A percentile compares a stretch with the other conserved stretches of the same genome.
These are phyloP conservation scores for Globisporangium solare DNA, from an alignment of 352 stramenopile species.

Conservation along the genomic window DNA sequence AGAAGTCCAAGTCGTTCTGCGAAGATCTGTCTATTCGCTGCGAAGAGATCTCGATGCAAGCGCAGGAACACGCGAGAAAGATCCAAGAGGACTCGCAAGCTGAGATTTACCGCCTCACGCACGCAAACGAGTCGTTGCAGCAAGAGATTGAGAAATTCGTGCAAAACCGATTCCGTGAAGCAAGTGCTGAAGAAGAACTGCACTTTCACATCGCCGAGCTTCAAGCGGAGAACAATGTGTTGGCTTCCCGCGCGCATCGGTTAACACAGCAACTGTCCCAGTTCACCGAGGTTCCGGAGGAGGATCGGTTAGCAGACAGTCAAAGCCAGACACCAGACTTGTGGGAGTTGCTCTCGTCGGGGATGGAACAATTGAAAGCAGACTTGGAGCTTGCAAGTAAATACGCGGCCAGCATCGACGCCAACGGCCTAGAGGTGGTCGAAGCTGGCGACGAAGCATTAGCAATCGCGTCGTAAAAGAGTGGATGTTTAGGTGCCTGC, in stretches of 20 bases:
- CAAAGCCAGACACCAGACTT: constrained; percentile 67
- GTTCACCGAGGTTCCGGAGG: constrained; percentile 75
- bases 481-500: background rate
- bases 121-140: constrained; percentile 54
- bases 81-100: constrained; percentile 56
- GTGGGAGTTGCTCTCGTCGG: constrained; percentile 79
- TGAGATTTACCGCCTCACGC: constrained; percentile 57
- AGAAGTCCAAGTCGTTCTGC: constrained; percentile 58
- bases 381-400: constrained; percentile 85
- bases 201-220: constrained; percentile 69
- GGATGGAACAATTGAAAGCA: constrained; percentile 88
- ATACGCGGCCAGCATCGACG: constrained; percentile 80
- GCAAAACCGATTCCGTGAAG: constrained; percentile 58
- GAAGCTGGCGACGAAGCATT: constrained; percentile 47
- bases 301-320: constrained; percentile 49
- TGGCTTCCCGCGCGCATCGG: constrained; percentile 68
- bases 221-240: constrained; percentile 82
- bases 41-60: constrained; percentile 57
- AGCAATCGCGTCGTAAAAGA: constrained; percentile 35
- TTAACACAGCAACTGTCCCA: constrained; percentile 80
- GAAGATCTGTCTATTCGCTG: constrained; percentile 55
- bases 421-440: constrained; percentile 25
- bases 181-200: constrained; percentile 60
- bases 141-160: constrained; percentile 62
- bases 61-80: constrained; percentile 56